Conservation (phyloP, 345 rosid genomes). For the Gossypium turneri region DNA sequence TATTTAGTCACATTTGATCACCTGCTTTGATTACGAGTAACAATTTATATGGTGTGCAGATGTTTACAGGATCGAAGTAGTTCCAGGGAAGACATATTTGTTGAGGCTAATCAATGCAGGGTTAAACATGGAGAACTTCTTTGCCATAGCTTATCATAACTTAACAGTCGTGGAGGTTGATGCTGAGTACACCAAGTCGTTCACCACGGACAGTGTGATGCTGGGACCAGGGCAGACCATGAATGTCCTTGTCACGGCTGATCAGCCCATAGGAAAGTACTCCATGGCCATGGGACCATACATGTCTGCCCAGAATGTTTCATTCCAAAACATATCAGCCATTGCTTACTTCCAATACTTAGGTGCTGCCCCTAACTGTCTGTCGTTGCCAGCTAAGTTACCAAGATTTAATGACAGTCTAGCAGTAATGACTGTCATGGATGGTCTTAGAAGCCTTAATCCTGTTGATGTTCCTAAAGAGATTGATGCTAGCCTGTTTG, state of each 20-base stretch:
- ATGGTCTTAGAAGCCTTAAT: conserved; percentile 60
- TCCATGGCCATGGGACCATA: conserved; percentile 86
- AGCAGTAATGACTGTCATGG: conserved; percentile 76
- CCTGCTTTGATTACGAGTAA: neutral
- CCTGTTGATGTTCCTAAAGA: conserved; percentile 47
- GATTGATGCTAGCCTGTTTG: conserved; percentile 50
- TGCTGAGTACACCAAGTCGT: conserved; percentile 78
- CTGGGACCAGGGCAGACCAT: conserved; percentile 89
- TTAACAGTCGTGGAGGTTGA: conserved; percentile 77
- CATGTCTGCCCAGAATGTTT: conserved; percentile 47
- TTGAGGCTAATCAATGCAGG: conserved; percentile 72
- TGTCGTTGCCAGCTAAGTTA: conserved; percentile 56
- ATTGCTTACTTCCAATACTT: conserved; percentile 57
- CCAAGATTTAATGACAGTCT: conserved; percentile 60
- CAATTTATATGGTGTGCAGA: conserved; percentile 37
- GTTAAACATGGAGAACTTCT: conserved; percentile 77
- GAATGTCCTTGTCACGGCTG: conserved; percentile 72
- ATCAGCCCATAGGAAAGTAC: conserved; percentile 66
- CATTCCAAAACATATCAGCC: conserved; percentile 67
- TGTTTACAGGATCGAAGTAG: conserved; percentile 53
- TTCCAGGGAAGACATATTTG: conserved; percentile 68
- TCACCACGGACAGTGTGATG: conserved; percentile 63
- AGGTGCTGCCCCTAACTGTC: conserved; percentile 47
- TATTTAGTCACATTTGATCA: neutral
- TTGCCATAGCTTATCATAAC: conserved; percentile 73